phyloP scores from a whole-genome alignment of 257 asterid genomes.

The Sherardia arvensis region DNA sequence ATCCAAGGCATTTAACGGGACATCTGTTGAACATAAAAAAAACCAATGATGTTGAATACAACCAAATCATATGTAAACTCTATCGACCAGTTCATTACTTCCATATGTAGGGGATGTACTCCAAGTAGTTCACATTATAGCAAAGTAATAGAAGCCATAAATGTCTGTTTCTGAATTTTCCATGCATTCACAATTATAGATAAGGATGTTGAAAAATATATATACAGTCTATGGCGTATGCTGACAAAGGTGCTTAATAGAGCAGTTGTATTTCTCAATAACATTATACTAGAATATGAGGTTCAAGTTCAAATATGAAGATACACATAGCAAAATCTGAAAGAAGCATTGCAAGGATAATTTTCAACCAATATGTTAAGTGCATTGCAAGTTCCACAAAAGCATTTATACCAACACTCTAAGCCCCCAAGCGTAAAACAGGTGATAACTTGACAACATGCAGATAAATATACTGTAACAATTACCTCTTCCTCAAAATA shows the following conservation, averaged over 20 bases:
- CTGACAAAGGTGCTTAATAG: background rate
- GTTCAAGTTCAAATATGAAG: background rate
- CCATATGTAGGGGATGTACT: background rate
- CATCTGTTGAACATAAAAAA: background rate
- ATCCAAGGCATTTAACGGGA: background rate
- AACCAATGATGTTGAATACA: background rate
- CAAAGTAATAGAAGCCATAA: too few relatives aligned
- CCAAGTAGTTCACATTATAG: background rate
- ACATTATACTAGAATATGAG: background rate
- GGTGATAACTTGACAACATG: background rate
- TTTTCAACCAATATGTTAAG: background rate
- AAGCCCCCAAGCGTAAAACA: background rate
- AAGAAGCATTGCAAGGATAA: background rate
- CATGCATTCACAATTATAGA: background rate
- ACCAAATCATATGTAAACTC: background rate
- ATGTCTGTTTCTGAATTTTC: background rate
- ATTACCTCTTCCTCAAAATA: conserved; percentile 70
- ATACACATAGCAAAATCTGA: background rate
- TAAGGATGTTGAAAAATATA: background rate
- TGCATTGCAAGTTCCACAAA: background rate
- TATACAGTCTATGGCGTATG: background rate
- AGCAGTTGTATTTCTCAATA: too few relatives aligned
- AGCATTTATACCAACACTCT: background rate
- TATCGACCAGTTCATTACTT: background rate
- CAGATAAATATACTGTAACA: background rate